Percentiles rank a stretch among this genome's conserved stretches.
Conservation (phyloP, 805 yeast species). For the Hagleromyces aurorensis region DNA sequence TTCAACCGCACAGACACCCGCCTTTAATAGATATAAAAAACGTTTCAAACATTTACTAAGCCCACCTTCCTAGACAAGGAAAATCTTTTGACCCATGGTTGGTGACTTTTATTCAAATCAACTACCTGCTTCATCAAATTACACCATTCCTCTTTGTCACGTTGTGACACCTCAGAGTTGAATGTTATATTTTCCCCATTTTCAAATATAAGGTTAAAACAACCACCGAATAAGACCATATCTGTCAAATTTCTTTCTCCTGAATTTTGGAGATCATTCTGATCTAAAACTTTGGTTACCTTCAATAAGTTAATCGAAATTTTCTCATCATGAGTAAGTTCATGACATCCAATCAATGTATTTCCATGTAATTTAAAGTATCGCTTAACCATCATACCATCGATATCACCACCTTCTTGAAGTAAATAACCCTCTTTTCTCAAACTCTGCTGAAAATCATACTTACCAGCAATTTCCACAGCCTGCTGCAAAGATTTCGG, state of each 20-base stretch:
- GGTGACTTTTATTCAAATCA: slow-evolving; percentile 46
- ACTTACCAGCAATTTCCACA: slow-evolving; percentile 35
- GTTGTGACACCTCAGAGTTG: slow-evolving; percentile 61
- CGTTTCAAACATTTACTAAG: too few species aligned
- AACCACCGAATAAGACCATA: slow-evolving; percentile 56
- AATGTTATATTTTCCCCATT: slow-evolving; percentile 80
- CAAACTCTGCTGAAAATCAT: slow-evolving; percentile 30
- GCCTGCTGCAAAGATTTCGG: slow-evolving; percentile 63
- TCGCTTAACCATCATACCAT: slow-evolving; percentile 56
- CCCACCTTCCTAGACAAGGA: too few species aligned
- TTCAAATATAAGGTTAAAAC: slow-evolving; percentile 65
- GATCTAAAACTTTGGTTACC: slow-evolving; percentile 40
- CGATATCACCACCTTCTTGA: slow-evolving; percentile 91
- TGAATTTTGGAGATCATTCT: slow-evolving; percentile 24
- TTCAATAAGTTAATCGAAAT: slow-evolving; percentile 70
- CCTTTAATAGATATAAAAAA: too few species aligned
- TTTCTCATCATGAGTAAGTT: slow-evolving; percentile 55
- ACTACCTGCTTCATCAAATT: slow-evolving; percentile 47
- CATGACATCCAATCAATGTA: slow-evolving; percentile 69
- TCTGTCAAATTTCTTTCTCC: slow-evolving; percentile 60
- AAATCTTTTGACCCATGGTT: slow-evolving; percentile 52
- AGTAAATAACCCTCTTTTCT: slow-evolving; percentile 60
- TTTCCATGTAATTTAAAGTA: slow-evolving; percentile 68
- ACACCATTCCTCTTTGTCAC: slow-evolving; percentile 62
- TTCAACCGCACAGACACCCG: too few species aligned